Conservation (phyloP, 345 rosid species). For the Turritis glabra region DNA sequence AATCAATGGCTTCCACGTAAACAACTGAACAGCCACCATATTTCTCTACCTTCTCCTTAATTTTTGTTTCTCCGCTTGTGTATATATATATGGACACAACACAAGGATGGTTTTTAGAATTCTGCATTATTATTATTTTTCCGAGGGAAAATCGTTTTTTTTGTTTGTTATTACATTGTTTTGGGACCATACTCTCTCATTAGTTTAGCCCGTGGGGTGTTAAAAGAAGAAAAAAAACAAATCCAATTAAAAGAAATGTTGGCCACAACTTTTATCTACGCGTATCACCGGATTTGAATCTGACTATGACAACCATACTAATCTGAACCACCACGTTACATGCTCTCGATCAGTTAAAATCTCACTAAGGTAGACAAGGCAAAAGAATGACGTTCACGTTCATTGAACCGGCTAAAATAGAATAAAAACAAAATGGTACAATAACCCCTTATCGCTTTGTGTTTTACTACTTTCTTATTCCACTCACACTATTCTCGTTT, state of each 20-base stretch:
- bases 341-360: not conserved
- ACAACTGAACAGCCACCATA: conserved; percentile 47
- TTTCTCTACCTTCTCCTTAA: conserved; percentile 6
- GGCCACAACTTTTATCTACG: too few relatives aligned
- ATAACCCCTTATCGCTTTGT: not conserved
- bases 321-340: not conserved
- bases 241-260: too few relatives aligned
- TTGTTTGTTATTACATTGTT: too few relatives aligned
- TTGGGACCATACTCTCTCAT: not conserved
- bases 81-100: not conserved
- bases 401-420: too few relatives aligned
- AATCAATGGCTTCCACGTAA: conserved; percentile 45
- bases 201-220: too few relatives aligned
- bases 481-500: conserved; percentile 9
- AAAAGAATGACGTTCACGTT: too few relatives aligned
- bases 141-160: too few relatives aligned
- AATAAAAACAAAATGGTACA: too few relatives aligned
- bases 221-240: too few relatives aligned
- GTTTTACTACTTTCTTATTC: not conserved
- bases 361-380: not conserved
- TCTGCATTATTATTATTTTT: not conserved
- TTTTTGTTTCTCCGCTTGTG: not conserved
- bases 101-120: not conserved
- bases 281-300: not conserved
- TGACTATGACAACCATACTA: not conserved